Base-by-base conservation (phyloP, 306 rosid species). In the Cicer cuneatum region DNA sequence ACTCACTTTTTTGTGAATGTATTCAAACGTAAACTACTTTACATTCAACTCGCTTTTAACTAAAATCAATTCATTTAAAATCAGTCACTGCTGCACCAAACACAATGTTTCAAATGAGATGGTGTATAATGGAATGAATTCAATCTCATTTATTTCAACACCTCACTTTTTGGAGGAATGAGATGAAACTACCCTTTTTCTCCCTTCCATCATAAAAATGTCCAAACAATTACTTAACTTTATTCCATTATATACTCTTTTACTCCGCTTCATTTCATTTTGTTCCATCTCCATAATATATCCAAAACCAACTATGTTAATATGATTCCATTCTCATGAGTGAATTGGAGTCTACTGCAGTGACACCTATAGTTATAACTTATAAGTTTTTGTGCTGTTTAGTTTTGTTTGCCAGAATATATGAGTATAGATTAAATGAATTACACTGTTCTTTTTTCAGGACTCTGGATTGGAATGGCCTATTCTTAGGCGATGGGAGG, bases 401-500 rank as follows among this genome's bases (percentile, higher is more conserved):
- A 53, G 45, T 78, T 37, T 72, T 48, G 54, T 56, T 69, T 16
- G 40, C 45, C 9, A 37, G 66, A 76, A 37, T 75, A 63, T 72
- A 35, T 33, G 69, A 21, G 16, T 59, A 43, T 40, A 19, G 51
- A 33, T 65, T 51, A 39, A 43, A 35, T 41, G 29, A 67, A 18
- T 73, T 69, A 12, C n/a, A 8, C 66, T 78, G 12, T 42, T 42
- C 35, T 16, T 56, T n/a, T 73, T 80, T 63, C 90, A 94, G 97
- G 95, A 84, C 74, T 67, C 68, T 69, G 87, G 80, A 66, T 76
- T 5, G 69, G 82, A 76, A 3, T 90, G 87, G 95, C 90, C 85
- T 51, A 78, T 94, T 86, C 86, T 90, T 80, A 86, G 84, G 85
- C 89, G 92, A 63, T 95, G 99, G 98, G 92, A 90, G 42, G 98